phyloP scores from a whole-genome alignment of 2,329 filamentous ascomycete genomes.

The Scopulariopsis brevicaulis region DNA sequence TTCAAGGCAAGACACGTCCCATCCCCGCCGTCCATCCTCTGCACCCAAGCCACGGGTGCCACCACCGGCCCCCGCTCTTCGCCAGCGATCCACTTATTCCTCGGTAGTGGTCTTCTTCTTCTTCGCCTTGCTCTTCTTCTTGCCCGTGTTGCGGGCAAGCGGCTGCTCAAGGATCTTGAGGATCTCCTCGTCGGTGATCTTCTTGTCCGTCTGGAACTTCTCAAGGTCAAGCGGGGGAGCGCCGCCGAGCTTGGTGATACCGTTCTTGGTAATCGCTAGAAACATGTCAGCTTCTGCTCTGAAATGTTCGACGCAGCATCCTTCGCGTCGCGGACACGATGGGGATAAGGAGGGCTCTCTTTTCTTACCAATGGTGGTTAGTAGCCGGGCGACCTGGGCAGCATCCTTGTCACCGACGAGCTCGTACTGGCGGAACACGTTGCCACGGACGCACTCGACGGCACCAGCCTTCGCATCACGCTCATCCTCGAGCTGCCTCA shows the following conservation, averaged over 20 bases:
- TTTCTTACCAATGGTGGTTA: constrained; percentile 81
- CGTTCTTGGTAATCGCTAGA: constrained; percentile 93
- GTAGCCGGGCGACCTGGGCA: constrained; percentile 70
- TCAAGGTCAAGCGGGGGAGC: constrained; percentile 65
- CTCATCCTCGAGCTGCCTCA: constrained; percentile 95
- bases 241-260: constrained; percentile 72
- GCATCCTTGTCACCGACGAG: constrained; percentile 89
- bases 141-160: constrained; percentile 74
- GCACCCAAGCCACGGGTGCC: not conserved
- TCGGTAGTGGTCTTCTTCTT: constrained; percentile 51
- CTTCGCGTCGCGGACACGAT: not conserved
- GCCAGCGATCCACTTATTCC: constrained; percentile 12
- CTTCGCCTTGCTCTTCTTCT: constrained; percentile 87
- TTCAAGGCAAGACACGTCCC: not conserved
- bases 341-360: not conserved
- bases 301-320: too few species aligned
- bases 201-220: constrained; percentile 91
- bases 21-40: not conserved
- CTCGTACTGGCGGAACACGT: constrained; percentile 92
- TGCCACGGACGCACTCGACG: constrained; percentile 87
- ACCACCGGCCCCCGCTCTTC: not conserved
- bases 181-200: constrained; percentile 92
- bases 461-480: constrained; percentile 91
- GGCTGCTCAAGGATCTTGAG: constrained; percentile 90
- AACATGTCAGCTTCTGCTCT: constrained; percentile 5